Base-by-base conservation (phyloP, 176 grass and related monocot genomes). In the Avena insularis region DNA sequence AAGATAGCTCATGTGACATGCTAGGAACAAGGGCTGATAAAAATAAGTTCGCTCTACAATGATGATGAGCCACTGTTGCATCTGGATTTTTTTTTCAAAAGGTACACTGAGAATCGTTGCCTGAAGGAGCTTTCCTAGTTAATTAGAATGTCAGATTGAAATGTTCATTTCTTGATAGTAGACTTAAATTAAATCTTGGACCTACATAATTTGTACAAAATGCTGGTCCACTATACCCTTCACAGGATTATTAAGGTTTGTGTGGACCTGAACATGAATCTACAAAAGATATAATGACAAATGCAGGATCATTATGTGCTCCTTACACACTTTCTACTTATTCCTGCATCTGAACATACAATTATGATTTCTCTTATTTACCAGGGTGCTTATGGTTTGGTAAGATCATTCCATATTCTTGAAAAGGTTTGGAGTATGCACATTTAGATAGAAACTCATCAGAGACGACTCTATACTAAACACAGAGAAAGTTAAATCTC, bases 311-410 rank as follows among this genome's bases (percentile, higher is more conserved):
- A 19, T 58, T 8, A 58, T 19, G 67, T 81, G n/a, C 20, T 76
- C 1, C 5, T 46, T 58, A 4, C 6, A 36, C 47, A 45, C 23
- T 58, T 83, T 75, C 49, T 80, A 79, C 8, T 47, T 38, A 60
- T 31, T 14, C 36, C 10, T 62, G 45, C 40, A 60, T 77, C 78
- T 61, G 83, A 75, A 17, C 74, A 84, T 43, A 9, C 16, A 70
- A 23, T 83, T 55, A 15, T 2, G 9, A 7, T 57, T 8, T 59
- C 57, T 9, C 57, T 59, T 59, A 59, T 21, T 8, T 59, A 59
- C 0, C 19, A 35, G 1, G n/a, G 12, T 49, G 20, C n/a, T 48
- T 20, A 7, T 48, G 12, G 23, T 45, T 9, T n/a, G 69, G 69
- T 11, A 16, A 72, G 19, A 53, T 13, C 11, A 21, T 21, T 38